Percentiles rank a stretch among this genome's conserved stretches.
Conservation (phyloP, 768 basidiomycete genomes). For the Brasilioporus rufonigricans region DNA sequence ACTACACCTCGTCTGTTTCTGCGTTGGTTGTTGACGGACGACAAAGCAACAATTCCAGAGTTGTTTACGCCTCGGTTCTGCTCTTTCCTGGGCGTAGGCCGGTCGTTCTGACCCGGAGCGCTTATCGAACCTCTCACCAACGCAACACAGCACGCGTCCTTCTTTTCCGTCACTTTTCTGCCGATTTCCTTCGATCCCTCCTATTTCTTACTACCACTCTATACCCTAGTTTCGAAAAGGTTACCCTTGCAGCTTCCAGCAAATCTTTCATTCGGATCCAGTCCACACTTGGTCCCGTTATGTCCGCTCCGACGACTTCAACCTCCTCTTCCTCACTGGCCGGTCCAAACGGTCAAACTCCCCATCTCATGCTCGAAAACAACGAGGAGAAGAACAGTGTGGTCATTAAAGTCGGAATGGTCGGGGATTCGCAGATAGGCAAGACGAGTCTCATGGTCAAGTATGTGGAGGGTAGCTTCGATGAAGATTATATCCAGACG, state of each 20-base stretch:
- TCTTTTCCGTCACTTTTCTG: constrained; percentile 37
- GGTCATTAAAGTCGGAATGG: constrained; percentile 99
- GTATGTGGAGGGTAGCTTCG: constrained; percentile 98
- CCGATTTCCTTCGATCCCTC: constrained; percentile 27
- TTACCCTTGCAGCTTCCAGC: constrained; percentile 11
- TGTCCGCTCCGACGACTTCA: constrained; percentile 54
- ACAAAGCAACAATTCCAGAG: constrained; percentile 27
- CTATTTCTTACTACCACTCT: constrained; percentile 25
- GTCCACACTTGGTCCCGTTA: constrained; percentile 21
- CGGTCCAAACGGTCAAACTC: constrained; percentile 53
- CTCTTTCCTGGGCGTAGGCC: constrained; percentile 28
- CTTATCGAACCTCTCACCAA: constrained; percentile 36
- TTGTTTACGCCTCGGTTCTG: constrained; percentile 28
- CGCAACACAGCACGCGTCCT: constrained; percentile 35
- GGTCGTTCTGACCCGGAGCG: constrained; percentile 32
- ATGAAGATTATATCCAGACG: constrained; percentile 99
- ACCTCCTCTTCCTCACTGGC: constrained; percentile 42
- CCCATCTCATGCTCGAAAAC: constrained; percentile 50
- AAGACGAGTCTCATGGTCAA: constrained; percentile 99
- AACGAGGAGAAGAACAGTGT: constrained; percentile 84
- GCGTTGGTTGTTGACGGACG: constrained; percentile 37
- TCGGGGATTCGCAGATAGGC: constrained; percentile 98
- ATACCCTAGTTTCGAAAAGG: constrained; percentile 27
- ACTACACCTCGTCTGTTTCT: constrained; percentile 21
- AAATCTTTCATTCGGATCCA: constrained; percentile 21